These are phyloP conservation scores for Abelmoschus esculentus DNA, from an alignment of 345 rosid genomes.

Conservation along the genomic window DNA sequence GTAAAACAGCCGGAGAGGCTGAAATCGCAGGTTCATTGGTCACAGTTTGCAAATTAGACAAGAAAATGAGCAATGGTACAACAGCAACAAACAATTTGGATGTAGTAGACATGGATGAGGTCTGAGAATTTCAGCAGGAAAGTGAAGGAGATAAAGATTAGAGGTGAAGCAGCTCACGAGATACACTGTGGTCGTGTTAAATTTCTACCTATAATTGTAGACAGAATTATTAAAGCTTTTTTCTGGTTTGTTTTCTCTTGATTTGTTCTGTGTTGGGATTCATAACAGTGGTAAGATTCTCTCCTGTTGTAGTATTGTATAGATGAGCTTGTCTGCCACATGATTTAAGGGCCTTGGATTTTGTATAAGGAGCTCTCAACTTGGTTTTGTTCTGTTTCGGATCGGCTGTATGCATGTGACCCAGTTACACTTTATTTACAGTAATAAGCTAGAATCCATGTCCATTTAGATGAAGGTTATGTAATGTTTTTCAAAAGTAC, in stretches of 20 bases:
- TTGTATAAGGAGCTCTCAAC: conserved; percentile 1
- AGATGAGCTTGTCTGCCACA: conserved; percentile 13
- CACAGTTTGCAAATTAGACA: conserved; percentile 15
- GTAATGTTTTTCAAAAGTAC: no score
- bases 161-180: conserved; percentile 29
- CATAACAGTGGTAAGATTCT: conserved; percentile 9
- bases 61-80: conserved; percentile 19
- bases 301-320: not conserved
- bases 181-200: conserved; percentile 12
- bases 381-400: not conserved
- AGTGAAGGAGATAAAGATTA: not conserved
- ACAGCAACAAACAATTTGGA: conserved; percentile 19
- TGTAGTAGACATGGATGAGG: conserved; percentile 32
- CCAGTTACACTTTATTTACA: not conserved
- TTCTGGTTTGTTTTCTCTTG: conserved; percentile 6
- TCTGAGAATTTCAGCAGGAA: not conserved
- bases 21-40: conserved; percentile 31
- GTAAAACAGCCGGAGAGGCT: conserved; percentile 55
- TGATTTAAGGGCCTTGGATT: conserved; percentile 17
- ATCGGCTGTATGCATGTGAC: conserved; percentile 13
- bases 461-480: not conserved
- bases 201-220: conserved; percentile 2
- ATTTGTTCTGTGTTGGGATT: conserved; percentile 10
- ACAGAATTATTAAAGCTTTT: conserved; percentile 3
- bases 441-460: conserved; percentile 20